Evolutionary conservation across 2,329 filamentous ascomycete species (phyloP), one percentile per base, ranked within the genome.

Genomic region (Exophiala calicioides): DNA sequence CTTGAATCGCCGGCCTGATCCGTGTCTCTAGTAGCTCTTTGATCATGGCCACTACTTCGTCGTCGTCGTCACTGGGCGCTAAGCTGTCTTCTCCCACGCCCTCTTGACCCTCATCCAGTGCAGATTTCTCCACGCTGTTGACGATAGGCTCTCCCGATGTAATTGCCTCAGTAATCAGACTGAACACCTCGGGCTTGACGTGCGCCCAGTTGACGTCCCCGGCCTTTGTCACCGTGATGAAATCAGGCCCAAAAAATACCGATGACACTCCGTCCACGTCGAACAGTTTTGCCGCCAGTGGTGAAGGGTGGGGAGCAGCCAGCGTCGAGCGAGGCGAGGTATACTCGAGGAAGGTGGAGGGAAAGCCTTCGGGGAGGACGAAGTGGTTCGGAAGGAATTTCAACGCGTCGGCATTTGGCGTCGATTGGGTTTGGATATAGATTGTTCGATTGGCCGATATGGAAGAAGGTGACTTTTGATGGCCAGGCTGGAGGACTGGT

Each of bases 21-120:
- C 93, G 79, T 19, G 93, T 98, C 70, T 98, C 93, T 26, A 98
- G 76, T 23, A 98, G 74, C 71, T 98, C 93, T 73, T 97, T 95
- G 71, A 98, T 97, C 93, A 97, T 97, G 49, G 89, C 86, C 6
- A 98, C 86, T 8, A 96, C 88, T 70, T 98, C 93, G 57, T 84
- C 85, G 65, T 98, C 93, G 53, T 94, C 85, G 64, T 95, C 90
- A 60, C 91, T 84, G 67, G 91, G 95, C 16, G 81, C 81, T 40
- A 95, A 73, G 50, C 81, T 86, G 60, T 95, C 89, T 52, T 80
- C 79, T 53, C 74, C 74, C 10, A 61, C 57, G 32, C 70, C 53
- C 60, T 70, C 52, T 71, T 77, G 58, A 63, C 79, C 70, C 37
- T 74, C 70, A 36, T 55, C 79, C 64, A 69, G 68, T 1, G 65